phyloP scores from a whole-genome alignment of 148 eudicot species.

The Fagopyrum tataricum region DNA sequence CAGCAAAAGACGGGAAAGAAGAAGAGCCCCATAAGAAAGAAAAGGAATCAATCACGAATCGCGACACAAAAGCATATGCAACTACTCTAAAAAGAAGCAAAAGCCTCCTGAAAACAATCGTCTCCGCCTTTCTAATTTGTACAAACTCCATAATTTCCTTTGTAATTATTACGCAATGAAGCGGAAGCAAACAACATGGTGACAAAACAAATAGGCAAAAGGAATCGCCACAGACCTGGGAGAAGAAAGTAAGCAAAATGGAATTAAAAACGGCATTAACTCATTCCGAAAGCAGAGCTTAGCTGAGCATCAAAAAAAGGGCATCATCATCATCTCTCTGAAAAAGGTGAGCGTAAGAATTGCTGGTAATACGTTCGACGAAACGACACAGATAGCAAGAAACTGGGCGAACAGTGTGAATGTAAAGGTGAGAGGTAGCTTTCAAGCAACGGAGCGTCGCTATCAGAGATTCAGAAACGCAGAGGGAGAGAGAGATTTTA shows the following conservation, averaged over 20 bases:
- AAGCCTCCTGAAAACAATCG: neutral
- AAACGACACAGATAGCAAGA: neutral
- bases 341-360: neutral
- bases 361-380: neutral
- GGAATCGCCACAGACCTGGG: neutral
- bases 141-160: conserved; percentile 2
- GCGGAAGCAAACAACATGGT: neutral
- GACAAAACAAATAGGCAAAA: neutral
- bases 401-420: conserved; percentile 9
- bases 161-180: conserved; percentile 3
- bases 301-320: neutral
- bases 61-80: neutral
- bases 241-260: neutral
- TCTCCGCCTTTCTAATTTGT: neutral
- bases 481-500: neutral
- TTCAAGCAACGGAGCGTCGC: conserved; percentile 9
- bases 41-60: neutral
- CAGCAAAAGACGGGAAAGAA: neutral
- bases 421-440: conserved; percentile 15
- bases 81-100: neutral
- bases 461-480: conserved; percentile 7
- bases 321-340: neutral
- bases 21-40: neutral
- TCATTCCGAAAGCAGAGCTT: neutral
- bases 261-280: conserved; percentile 1